Evolutionary conservation across 2,329 filamentous ascomycete genomes (phyloP), one percentile per base, ranked within the genome.

Genomic region (Penicillium polonicum): DNA sequence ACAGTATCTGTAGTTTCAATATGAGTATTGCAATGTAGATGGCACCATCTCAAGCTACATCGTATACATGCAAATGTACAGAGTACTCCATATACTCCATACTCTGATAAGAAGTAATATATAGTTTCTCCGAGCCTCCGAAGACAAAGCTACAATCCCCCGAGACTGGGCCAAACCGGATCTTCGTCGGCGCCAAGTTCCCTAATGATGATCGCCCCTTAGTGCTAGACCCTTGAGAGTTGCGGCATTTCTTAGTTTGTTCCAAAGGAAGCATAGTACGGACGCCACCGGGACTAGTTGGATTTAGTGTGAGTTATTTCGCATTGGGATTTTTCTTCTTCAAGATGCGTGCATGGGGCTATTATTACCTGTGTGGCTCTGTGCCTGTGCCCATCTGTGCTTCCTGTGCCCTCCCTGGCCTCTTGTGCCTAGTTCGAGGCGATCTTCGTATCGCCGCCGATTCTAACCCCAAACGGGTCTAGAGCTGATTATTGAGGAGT

Each of bases 201-300:
- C 49, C 21, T 52, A 27, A 52, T 52, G 35, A 57, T 57, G 49
- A 57, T 57, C 55, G 31, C 41, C 54, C 19, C 52, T 33, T 46
- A 52, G 54, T 56, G 48, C 38, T 42, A 48, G 38, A 54, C 44
- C 55, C 38, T 44, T 38, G 55, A 57, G 42, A 36, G 42, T 31
- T 58, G 55, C 55, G 51, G 55, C 51, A 58, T 58, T 58, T 58
- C 55, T 58, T 42, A 53, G 48, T 56, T 17, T 12, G 35, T n/a
- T 15, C 42, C 25, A 36, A 48, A 35, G 41, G 12, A 51, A 52
- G 27, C 29, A 42, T 57, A 43, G 55, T 27, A 39, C 41, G 10
- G 23, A 53, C 55, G 55, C 55, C 55, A 58, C 55, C 13, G 49
- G 27, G 13, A 48, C 55, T 57, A 57, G 55, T 57, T 3, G 13